These are phyloP conservation scores for Scytalidium lignicola DNA, from an alignment of 2,329 filamentous ascomycete species.

Conservation along the genomic window DNA sequence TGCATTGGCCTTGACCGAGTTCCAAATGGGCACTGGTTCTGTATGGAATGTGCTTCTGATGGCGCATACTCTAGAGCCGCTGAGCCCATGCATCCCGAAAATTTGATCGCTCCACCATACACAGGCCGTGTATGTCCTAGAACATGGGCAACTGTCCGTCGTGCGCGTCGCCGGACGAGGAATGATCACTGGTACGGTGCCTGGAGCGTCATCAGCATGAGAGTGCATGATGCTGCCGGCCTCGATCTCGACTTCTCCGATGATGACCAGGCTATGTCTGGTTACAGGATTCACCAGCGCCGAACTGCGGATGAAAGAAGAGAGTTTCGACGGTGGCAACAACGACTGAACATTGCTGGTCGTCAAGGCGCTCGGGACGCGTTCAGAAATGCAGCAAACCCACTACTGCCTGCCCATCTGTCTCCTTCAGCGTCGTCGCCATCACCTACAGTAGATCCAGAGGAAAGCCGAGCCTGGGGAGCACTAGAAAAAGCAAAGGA, in stretches of 20 bases:
- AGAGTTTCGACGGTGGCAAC: slow-evolving; percentile 70
- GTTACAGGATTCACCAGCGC: slow-evolving; percentile 49
- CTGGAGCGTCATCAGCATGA: slow-evolving; percentile 62
- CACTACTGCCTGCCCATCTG: slow-evolving; percentile 44
- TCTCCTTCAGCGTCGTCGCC: slow-evolving; percentile 8
- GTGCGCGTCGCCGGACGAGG: slow-evolving; percentile 57
- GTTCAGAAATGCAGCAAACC: slow-evolving; percentile 65
- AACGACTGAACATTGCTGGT: slow-evolving; percentile 75
- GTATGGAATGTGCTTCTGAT: slow-evolving; percentile 67
- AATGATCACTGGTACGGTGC: slow-evolving; percentile 85
- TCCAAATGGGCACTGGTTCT: slow-evolving; percentile 81
- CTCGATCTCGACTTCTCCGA: slow-evolving; percentile 82
- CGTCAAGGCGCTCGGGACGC: slow-evolving; percentile 70
- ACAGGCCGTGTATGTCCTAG: slow-evolving; percentile 32
- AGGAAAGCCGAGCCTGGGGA: slow-evolving; percentile 84
- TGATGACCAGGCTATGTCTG: slow-evolving; percentile 42
- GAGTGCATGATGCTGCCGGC: slow-evolving; percentile 62
- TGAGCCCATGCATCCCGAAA: slow-evolving; percentile 22
- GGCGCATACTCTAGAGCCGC: slow-evolving; percentile 32
- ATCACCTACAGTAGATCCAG: slow-evolving; percentile 56
- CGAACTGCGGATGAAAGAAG: slow-evolving; percentile 46
- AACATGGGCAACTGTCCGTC: slow-evolving; percentile 53
- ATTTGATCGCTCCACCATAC: slow-evolving; percentile 13
- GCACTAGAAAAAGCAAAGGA: slow-evolving; percentile 82
- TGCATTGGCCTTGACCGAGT: slow-evolving; percentile 79